Evolutionary conservation across 176 grass and related monocot genomes (phyloP), one percentile per base, ranked within the genome.

Genomic region (Oryza glumipatula): DNA sequence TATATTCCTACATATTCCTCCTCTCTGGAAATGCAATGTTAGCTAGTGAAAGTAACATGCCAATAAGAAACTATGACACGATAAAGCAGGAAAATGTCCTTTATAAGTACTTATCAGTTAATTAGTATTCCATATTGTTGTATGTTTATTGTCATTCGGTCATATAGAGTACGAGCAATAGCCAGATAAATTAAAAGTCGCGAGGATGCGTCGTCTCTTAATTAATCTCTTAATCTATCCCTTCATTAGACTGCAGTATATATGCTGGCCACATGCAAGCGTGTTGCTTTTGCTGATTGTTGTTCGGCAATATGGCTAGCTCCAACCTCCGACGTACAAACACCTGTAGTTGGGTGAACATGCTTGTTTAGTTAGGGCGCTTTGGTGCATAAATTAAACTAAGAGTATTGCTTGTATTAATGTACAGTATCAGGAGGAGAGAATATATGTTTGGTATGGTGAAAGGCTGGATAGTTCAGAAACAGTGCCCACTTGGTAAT

Each of bases 371-470:
- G 70, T 68, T 45, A 46, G 70, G 77, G 16, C 45, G 15, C 44
- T 47, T 67, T 43, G 45, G 56, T 33, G 56, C 21, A 49, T 66
- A 74, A 22, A 44, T 16, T 32, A 28, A 22, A 44, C 23, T 32
- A 28, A 35, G 58, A 49, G 16, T 15, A 16, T 33, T 22, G 41
- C 22, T 13, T 15, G 43, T 36, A 3, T 15, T 48, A 3, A 44
- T 33, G 80, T 63, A 63, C 58, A 63, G 58, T 72, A 78, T 83
- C 33, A 52, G 75, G 68, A 67, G 76, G 69, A 74, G 68, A 73
- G 45, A 56, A 78, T 83, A 83, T 88, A 23, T 81, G 74, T 88
- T 88, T 12, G 81, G 81, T 41, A 41, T 84, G 26, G 76, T 74
- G 80, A 78, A 78, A 83, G 65, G 65, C 65, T 87, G 85, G 78